Evolutionary conservation across 495 filamentous ascomycete genomes (phyloP).

Genomic region (Xylaria acuta): DNA sequence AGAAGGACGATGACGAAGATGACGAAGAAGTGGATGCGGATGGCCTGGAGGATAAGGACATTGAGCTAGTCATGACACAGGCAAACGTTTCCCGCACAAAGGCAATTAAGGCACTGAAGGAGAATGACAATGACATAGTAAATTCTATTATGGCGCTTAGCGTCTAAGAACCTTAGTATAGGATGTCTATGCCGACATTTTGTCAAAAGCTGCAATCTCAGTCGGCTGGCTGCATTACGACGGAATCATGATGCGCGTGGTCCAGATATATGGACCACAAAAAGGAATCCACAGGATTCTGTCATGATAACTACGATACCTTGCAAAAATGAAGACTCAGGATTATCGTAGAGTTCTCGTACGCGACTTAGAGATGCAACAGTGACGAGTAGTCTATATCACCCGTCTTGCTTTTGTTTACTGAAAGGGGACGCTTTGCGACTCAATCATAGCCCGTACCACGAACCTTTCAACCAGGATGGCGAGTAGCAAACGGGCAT

Average conservation of each 20-base stretch:
- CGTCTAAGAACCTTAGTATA: slow-evolving; percentile 65
- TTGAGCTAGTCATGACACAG: slow-evolving; percentile 98
- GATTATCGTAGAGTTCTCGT: slow-evolving; percentile 10
- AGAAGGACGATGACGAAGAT: slow-evolving; percentile 88
- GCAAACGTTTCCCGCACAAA: slow-evolving; percentile 96
- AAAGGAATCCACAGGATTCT: slow-evolving; percentile 9
- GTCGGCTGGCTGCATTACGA: slow-evolving; percentile 33
- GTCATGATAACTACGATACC: slow-evolving; percentile 33
- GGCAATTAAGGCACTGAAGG: slow-evolving; percentile 96
- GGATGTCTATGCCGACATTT: neutral
- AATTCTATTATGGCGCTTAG: slow-evolving; percentile 99
- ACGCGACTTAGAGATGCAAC: neutral
- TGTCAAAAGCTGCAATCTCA: slow-evolving; percentile 1
- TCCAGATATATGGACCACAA: slow-evolving; percentile 5
- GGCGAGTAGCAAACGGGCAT: neutral
- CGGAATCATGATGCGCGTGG: slow-evolving; percentile 17
- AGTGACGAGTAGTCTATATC: neutral
- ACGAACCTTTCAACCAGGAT: neutral
- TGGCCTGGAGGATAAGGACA: slow-evolving; percentile 97
- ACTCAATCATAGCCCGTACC: neutral
- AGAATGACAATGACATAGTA: slow-evolving; percentile 99
- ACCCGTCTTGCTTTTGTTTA: neutral
- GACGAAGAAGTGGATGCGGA: slow-evolving; percentile 93
- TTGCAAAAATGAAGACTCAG: slow-evolving; percentile 28
- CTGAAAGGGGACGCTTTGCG: neutral